Evolutionary conservation across 2,329 filamentous ascomycete genomes (phyloP).

Genomic region (Colletotrichum tropicale): DNA sequence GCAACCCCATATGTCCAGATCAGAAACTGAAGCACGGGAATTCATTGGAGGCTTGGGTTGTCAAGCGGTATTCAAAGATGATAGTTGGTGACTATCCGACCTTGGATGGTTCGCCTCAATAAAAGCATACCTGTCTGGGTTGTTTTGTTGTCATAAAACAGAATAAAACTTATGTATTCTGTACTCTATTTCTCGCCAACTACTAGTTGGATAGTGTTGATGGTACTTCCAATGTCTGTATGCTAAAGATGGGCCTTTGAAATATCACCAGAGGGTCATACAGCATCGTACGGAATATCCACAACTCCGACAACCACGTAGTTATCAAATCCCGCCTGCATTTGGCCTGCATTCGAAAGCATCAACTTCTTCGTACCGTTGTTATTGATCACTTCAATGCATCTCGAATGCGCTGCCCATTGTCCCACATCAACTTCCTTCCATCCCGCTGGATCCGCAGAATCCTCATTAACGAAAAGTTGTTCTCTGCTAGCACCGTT

Average conservation of each 20-base stretch:
- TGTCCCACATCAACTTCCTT: not conserved
- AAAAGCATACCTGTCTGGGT: not conserved
- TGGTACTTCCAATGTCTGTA: not conserved
- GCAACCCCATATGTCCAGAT: constrained; percentile 24
- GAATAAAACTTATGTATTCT: not conserved
- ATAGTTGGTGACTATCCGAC: constrained; percentile 20
- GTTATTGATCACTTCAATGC: not conserved
- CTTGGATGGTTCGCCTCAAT: not conserved
- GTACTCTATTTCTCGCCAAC: not conserved
- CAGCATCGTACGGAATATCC: not conserved
- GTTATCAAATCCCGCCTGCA: not conserved
- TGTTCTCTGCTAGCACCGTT: not conserved
- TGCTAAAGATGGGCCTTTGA: not conserved
- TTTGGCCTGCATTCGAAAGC: not conserved
- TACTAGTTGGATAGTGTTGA: not conserved
- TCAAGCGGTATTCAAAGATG: constrained; percentile 26
- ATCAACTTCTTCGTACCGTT: not conserved
- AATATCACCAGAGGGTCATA: not conserved
- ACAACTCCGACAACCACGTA: not conserved
- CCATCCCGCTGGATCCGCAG: not conserved
- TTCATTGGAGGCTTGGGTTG: constrained; percentile 34
- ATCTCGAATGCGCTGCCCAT: not conserved
- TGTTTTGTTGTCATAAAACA: not conserved
- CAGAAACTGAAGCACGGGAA: constrained; percentile 29
- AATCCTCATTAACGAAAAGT: not conserved